These are phyloP conservation scores for Collybia mongolica DNA, from an alignment of 768 basidiomycete species.

Conservation along the genomic window DNA sequence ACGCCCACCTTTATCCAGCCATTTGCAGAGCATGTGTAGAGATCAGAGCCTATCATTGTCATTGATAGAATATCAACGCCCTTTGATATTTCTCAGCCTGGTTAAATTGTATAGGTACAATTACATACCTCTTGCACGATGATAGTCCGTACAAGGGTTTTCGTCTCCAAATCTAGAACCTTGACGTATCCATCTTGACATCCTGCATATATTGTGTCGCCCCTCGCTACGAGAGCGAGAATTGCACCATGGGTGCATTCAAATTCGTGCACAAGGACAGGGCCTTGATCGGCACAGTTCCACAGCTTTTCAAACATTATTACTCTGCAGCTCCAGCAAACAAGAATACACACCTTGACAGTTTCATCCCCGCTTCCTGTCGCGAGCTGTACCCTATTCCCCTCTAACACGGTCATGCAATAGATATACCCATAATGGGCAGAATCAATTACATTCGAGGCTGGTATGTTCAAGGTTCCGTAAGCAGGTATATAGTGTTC, in stretches of 20 bases:
- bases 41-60: conserved; percentile 62
- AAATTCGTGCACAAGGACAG: conserved; percentile 60
- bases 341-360: conserved; percentile 60
- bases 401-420: conserved; percentile 55
- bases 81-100: conserved; percentile 29
- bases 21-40: conserved; percentile 68
- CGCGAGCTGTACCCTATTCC: conserved; percentile 47
- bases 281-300: conserved; percentile 49
- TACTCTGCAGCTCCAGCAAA: background rate
- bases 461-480: conserved; percentile 54
- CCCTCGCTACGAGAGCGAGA: conserved; percentile 70
- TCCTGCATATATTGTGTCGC: conserved; percentile 86
- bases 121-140: conserved; percentile 74
- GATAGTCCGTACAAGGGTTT: conserved; percentile 81
- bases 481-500: conserved; percentile 28
- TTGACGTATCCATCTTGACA: conserved; percentile 94
- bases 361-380: conserved; percentile 92
- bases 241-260: conserved; percentile 78
- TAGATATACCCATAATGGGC: conserved; percentile 97
- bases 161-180: conserved; percentile 89
- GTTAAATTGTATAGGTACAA: background rate
- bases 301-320: conserved; percentile 50
- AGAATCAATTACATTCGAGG: conserved; percentile 74
- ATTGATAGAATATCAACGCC: conserved; percentile 81
- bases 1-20: conserved; percentile 63